phyloP scores from a whole-genome alignment of 352 stramenopile genomes.

The Pythium oligandrum region DNA sequence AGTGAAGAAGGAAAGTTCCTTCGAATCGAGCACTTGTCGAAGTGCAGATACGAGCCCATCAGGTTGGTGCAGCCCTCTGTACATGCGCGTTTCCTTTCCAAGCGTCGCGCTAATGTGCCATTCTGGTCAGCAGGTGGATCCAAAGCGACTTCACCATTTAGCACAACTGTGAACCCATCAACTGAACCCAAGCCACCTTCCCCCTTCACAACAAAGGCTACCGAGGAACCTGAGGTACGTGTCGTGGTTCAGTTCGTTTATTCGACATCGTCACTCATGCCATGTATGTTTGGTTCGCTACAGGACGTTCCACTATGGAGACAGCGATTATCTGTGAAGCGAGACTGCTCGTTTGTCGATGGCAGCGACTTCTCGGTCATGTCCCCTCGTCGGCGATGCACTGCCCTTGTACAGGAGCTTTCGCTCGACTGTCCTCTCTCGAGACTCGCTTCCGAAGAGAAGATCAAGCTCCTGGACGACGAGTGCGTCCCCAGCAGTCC shows the following conservation, averaged over 20 bases:
- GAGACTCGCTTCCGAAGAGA: conserved; percentile 24
- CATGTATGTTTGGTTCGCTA: neutral
- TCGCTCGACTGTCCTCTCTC: conserved; percentile 34
- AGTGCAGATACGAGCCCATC: no score
- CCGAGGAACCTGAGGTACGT: no score
- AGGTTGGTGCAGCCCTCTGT: neutral
- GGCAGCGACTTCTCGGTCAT: conserved; percentile 15
- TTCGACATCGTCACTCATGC: neutral
- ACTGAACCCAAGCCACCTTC: neutral
- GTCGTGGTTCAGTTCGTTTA: no score
- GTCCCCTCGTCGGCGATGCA: conserved; percentile 1
- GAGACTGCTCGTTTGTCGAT: conserved; percentile 59
- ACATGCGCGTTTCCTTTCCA: neutral
- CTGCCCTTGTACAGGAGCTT: conserved; percentile 24
- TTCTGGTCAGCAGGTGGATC: neutral
- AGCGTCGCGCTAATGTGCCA: no score
- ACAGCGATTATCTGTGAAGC: conserved; percentile 52
- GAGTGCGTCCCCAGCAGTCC: conserved; percentile 2
- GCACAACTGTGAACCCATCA: neutral
- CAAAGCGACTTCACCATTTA: neutral
- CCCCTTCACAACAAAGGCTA: neutral
- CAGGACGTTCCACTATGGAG: conserved; percentile 20
- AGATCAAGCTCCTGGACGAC: conserved; percentile 13
- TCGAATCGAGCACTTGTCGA: no score
- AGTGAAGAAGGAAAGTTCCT: no score